Conservation (phyloP, 2,329 filamentous ascomycete species). For the Monosporascus sp. region DNA sequence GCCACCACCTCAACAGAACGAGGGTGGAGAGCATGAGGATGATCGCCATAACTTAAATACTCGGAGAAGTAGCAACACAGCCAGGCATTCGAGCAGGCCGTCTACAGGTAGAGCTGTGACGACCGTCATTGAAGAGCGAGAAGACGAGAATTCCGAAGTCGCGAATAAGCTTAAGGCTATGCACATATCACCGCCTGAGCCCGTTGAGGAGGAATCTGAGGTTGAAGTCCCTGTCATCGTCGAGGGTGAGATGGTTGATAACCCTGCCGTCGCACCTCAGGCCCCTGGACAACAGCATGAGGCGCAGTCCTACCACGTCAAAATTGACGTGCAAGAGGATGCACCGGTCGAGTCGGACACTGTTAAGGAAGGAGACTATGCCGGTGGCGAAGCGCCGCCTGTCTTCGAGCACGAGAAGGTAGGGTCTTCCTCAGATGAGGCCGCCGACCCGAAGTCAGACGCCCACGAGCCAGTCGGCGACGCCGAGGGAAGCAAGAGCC, state of each 20-base stretch:
- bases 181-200: constrained; percentile 47
- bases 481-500: constrained; percentile 6
- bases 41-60: constrained; percentile 43
- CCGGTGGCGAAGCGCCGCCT: constrained; percentile 13
- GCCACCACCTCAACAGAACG: constrained; percentile 21
- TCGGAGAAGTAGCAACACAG: constrained; percentile 61
- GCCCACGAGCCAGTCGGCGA: constrained; percentile 14
- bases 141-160: constrained; percentile 57
- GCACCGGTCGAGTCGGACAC: constrained; percentile 13
- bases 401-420: constrained; percentile 16
- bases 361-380: constrained; percentile 8
- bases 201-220: constrained; percentile 49
- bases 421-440: constrained; percentile 16
- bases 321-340: constrained; percentile 15
- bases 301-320: constrained; percentile 7
- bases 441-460: constrained; percentile 17
- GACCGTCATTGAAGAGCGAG: constrained; percentile 77
- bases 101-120: constrained; percentile 74
- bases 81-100: constrained; percentile 76
- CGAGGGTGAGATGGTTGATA: constrained; percentile 29
- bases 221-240: constrained; percentile 35
- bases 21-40: constrained; percentile 37
- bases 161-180: constrained; percentile 41
- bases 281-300: constrained; percentile 10
- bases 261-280: constrained; percentile 15